Base-by-base conservation (phyloP, 768 basidiomycete genomes). In the Sarcomyxa edulis region DNA sequence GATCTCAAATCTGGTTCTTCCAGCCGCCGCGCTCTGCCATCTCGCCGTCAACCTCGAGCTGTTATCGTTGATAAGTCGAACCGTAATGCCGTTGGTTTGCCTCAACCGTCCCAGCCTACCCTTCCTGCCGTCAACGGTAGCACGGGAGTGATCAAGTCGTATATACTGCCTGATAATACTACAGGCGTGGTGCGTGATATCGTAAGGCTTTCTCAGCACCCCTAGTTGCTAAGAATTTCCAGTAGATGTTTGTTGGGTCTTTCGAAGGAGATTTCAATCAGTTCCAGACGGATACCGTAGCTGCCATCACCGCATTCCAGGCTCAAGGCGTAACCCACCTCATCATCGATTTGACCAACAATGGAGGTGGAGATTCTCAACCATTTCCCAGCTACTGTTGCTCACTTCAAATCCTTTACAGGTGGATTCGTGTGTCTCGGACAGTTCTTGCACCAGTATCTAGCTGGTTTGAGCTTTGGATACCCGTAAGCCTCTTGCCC, bases 401-500 rank as follows among this genome's bases (percentile, higher is more conserved):
- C 25, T 22, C 35, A 18, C 43, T 22, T 30, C 14, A 32, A 32
- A 40, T 27, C 6, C 28, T 9, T 29, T 37, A 6, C 40, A 78
- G 78, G 78, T 40, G 80, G 80, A 18, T 77, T 70, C 39, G 65
- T 81, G 6, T 81, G 79, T 50, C 64, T 81, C 7, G 78, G 77
- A 3, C 65, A 72, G 26, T 81, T 78, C 62, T 57, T 84, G 30
- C 75, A 78, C 46, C 66, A 68, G 35, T 78, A 65, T 49, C 64
- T 84, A 16, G 65, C 69, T 6, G 79, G 76, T 6, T 60, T 63
- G 1, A 54, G 62, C 16, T 58, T 74, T 25, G 73, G 69, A 3
- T 71, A 71, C 43, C 66, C 74, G 76, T 79, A 46, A 32, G 74
- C 62, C 6, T 28, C n/a, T 14, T 15, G 29, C 22, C 6, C 24